Evolutionary conservation across 2,329 filamentous ascomycete species (phyloP), one percentile per base, ranked within the genome.

Genomic region (Fusarium albosuccineum): DNA sequence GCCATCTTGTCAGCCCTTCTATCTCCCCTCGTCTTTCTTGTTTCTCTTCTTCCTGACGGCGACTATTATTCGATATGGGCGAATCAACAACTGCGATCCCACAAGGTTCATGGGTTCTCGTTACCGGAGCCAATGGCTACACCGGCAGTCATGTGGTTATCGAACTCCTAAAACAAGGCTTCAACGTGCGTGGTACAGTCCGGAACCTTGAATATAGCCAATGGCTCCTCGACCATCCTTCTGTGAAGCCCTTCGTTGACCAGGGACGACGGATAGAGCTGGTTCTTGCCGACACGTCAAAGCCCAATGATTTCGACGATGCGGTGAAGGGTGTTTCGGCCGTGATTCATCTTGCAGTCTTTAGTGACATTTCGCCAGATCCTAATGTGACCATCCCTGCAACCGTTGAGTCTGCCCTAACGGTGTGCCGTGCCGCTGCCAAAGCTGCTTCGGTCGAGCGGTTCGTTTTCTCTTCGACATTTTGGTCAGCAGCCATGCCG

Each of bases 101-200:
- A 17, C 17, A 29, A 11, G 51, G 51, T 5, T 55, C 40, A 27
- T 36, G 40, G 51, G 29, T 55, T 16, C 51, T 55, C 22, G 33
- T 55, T 29, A 55, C 51, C n/a, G 51, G 51, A 27, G 51, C 51
- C 9, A 55, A 42, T 26, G 30, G 40, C 40, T 55, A 55, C 36
- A 33, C 42, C 8, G 51, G 40, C 14, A 45, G 40, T 9, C 33
- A 55, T 27, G 40, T 46, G 9, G 42, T 46, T 5, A 55, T 45
- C 11, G 40, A 55, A n/a, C 34, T 55, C 4, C 40, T 55, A 14
- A 36, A 30, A 7, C 51, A 11, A 9, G 40, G 51, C 29, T 55
- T 36, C 51, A 34, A 45, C 29, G 51, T 55, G 16, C 51, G 51
- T 13, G 51, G 51, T 37, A 27, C 42, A 36, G 51, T 55, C 9